phyloP scores from a whole-genome alignment of 495 filamentous ascomycete genomes.

The Tuber calosporum region DNA sequence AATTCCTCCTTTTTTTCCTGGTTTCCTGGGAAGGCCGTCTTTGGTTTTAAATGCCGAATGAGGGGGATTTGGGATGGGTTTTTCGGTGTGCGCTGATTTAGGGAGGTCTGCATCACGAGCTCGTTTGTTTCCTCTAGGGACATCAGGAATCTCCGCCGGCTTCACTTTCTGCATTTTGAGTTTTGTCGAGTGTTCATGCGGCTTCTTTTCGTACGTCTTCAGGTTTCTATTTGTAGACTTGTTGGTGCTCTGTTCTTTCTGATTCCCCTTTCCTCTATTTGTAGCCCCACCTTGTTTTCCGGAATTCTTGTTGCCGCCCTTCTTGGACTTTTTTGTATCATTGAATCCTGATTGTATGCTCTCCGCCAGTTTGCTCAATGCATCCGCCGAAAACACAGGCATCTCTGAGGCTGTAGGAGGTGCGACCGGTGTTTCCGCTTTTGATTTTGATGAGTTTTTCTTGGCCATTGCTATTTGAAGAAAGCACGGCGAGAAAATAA shows the following conservation, averaged over 20 bases:
- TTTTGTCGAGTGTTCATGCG: slow-evolving; percentile 47
- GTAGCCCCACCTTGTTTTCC: neutral
- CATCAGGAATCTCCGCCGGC: slow-evolving; percentile 42
- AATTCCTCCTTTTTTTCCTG: slow-evolving; percentile 26
- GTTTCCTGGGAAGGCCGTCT: slow-evolving; percentile 18
- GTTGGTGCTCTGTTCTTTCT: slow-evolving; percentile 16
- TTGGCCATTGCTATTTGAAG: slow-evolving; percentile 46
- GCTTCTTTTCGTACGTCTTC: slow-evolving; percentile 38
- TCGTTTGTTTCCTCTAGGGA: slow-evolving; percentile 50
- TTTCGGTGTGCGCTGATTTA: slow-evolving; percentile 17
- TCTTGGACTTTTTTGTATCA: slow-evolving; percentile 22
- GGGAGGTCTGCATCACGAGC: slow-evolving; percentile 45
- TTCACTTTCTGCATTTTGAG: slow-evolving; percentile 38
- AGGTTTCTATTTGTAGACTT: slow-evolving; percentile 25
- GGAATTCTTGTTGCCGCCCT: slow-evolving; percentile 5
- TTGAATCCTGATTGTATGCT: slow-evolving; percentile 37
- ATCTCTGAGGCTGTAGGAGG: slow-evolving; percentile 13
- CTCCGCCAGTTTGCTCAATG: slow-evolving; percentile 36
- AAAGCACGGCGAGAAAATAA: slow-evolving; percentile 24
- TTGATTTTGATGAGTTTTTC: slow-evolving; percentile 45
- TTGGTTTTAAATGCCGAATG: neutral
- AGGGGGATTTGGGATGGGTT: slow-evolving; percentile 8
- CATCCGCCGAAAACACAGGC: slow-evolving; percentile 35
- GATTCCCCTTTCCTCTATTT: slow-evolving; percentile 8
- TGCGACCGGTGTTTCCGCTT: slow-evolving; percentile 30